These are phyloP conservation scores for Oryza longistaminata DNA, from an alignment of 176 grass and related monocot species.

Conservation along the genomic window DNA sequence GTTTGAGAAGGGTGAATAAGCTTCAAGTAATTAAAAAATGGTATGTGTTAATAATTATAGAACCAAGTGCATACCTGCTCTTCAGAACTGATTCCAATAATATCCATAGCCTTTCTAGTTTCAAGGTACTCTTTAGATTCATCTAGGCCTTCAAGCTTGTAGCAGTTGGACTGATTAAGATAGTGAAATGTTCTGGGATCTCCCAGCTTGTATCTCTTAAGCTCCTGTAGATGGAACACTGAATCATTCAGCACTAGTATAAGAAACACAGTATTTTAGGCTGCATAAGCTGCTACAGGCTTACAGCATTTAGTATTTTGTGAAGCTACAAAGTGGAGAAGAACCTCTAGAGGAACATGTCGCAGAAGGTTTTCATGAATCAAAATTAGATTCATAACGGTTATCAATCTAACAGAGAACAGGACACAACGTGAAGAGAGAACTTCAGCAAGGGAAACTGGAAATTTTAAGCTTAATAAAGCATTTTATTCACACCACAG, in stretches of 20 bases:
- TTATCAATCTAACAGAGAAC: slow-evolving; percentile 8
- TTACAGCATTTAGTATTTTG: background rate
- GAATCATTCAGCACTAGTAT: slow-evolving; percentile 25
- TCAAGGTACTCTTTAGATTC: slow-evolving; percentile 93
- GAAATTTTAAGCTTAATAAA: slow-evolving; percentile 9
- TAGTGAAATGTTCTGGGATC: slow-evolving; percentile 88
- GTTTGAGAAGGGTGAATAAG: slow-evolving; percentile 22
- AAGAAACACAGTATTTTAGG: slow-evolving; percentile 2
- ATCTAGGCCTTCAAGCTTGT: slow-evolving; percentile 83
- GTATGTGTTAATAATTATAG: slow-evolving; percentile 8
- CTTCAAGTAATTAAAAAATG: slow-evolving; percentile 15
- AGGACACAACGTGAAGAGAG: slow-evolving; percentile 1
- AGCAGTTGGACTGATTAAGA: slow-evolving; percentile 94
- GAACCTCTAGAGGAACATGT: background rate
- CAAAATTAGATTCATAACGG: slow-evolving; percentile 4
- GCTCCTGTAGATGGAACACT: slow-evolving; percentile 53
- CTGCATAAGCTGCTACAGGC: background rate
- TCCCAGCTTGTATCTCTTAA: slow-evolving; percentile 78
- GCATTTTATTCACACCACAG: background rate
- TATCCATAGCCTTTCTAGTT: slow-evolving; percentile 97
- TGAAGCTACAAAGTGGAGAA: background rate
- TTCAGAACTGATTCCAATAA: slow-evolving; percentile 74
- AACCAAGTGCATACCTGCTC: slow-evolving; percentile 69
- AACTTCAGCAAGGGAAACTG: background rate
- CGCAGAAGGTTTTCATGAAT: background rate